Conservation (phyloP, 805 yeast species). For the Schizosaccharomyces octosporus region DNA sequence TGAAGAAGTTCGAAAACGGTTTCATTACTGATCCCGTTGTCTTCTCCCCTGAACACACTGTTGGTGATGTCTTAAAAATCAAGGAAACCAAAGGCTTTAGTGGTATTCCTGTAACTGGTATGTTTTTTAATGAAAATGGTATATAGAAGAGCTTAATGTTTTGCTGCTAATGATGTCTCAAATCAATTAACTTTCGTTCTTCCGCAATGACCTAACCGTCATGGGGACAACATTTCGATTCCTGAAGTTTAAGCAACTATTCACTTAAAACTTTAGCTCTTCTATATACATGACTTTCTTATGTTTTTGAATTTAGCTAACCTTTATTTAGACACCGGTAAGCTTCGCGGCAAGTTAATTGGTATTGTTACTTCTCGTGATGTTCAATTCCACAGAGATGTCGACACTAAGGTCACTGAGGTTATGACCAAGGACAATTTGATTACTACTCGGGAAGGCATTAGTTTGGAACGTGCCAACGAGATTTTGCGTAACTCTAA, state of each 20-base stretch:
- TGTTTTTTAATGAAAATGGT: conserved; percentile 19
- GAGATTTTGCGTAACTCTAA: conserved; percentile 72
- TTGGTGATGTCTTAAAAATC: conserved; percentile 54
- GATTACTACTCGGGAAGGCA: conserved; percentile 62
- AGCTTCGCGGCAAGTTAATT: conserved; percentile 64
- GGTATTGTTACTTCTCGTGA: conserved; percentile 96
- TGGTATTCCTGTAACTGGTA: conserved; percentile 98
- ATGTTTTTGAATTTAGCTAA: background rate
- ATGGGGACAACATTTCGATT: conserved; percentile 42
- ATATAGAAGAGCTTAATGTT: background rate
- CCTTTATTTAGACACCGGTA: conserved; percentile 40
- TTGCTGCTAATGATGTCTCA: conserved; percentile 8
- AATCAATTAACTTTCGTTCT: conserved; percentile 90
- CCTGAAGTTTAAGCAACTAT: background rate
- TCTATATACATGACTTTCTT: background rate
- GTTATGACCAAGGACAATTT: conserved; percentile 69
- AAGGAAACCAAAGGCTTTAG: conserved; percentile 65
- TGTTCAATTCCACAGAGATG: conserved; percentile 75
- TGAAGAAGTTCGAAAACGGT: conserved; percentile 91
- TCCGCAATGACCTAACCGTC: conserved; percentile 37
- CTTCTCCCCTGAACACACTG: conserved; percentile 48
- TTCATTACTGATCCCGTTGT: conserved; percentile 88
- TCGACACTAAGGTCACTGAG: conserved; percentile 33
- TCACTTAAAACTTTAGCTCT: background rate
- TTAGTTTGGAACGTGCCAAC: conserved; percentile 67